phyloP scores from a whole-genome alignment of 2,329 filamentous ascomycete species.

The Monilinia polystroma region DNA sequence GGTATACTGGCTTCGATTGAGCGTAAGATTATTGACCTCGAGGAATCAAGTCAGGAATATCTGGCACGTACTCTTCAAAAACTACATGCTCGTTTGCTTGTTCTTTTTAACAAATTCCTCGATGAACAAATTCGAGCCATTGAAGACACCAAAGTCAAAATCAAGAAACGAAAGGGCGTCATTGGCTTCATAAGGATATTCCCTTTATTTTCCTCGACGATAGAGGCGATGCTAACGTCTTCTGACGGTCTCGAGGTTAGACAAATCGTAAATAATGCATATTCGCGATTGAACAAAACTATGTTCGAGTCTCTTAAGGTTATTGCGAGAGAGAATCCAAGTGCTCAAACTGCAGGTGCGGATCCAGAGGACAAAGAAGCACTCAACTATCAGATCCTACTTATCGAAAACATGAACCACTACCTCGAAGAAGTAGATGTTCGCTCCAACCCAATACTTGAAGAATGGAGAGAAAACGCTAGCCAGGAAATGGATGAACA shows the following conservation, averaged over 20 bases:
- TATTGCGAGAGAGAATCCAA: slow-evolving; percentile 73
- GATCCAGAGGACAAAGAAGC: slow-evolving; percentile 92
- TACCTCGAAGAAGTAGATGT: slow-evolving; percentile 89
- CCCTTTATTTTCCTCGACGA: slow-evolving; percentile 75
- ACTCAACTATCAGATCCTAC: slow-evolving; percentile 92
- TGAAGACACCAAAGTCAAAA: slow-evolving; percentile 97
- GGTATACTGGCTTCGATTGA: slow-evolving; percentile 81
- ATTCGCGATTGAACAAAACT: slow-evolving; percentile 82
- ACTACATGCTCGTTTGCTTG: slow-evolving; percentile 70
- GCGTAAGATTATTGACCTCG: slow-evolving; percentile 72
- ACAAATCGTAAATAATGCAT: slow-evolving; percentile 79
- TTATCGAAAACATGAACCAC: slow-evolving; percentile 99
- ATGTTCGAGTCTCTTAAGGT: slow-evolving; percentile 98
- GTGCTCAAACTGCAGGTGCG: slow-evolving; percentile 46
- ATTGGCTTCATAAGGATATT: slow-evolving; percentile 95
- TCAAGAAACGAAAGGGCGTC: slow-evolving; percentile 96
- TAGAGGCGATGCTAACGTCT: slow-evolving; percentile 77
- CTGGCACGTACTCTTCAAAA: slow-evolving; percentile 77
- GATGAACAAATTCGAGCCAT: slow-evolving; percentile 95
- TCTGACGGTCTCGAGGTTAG: slow-evolving; percentile 66
- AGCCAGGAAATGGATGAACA: slow-evolving; percentile 79
- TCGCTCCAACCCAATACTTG: slow-evolving; percentile 69
- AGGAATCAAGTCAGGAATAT: slow-evolving; percentile 92
- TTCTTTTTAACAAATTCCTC: slow-evolving; percentile 81
- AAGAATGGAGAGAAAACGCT: slow-evolving; percentile 80